Evolutionary conservation across 805 yeast genomes (phyloP), one percentile per base, ranked within the genome.

Genomic region (Metschnikowia borealis): DNA sequence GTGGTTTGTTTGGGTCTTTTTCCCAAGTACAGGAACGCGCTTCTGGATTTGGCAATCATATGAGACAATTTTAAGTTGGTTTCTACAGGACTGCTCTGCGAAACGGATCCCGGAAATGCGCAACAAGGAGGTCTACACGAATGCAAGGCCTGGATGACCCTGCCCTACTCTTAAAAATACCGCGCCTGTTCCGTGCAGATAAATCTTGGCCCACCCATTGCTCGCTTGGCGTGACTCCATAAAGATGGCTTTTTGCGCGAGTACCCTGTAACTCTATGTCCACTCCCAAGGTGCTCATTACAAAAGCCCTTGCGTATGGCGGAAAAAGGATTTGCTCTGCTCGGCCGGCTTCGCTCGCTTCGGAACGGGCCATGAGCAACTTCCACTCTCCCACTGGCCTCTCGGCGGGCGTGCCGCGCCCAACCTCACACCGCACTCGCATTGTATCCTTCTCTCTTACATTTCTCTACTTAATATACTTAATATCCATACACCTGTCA

Each of bases 11-110:
- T 21, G 20, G 31, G 45, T 29, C 23, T 6, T 33, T 34, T 33
- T 17, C 17, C 31, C 7, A 6, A 33, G 21, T 42, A 42, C 45
- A 42, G 45, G 45, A 42, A 34, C 45, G 45, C 45, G 45, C 45
- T 42, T 42, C 45, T 21, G 21, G 38, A 32, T 42, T 42, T n/a
- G 45, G 45, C 45, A 42, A 42, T 42, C 45, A 15, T 42, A 33
- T 42, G 45, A 42, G 45, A 42, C 45, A 42, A 33, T 42, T 32
- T 7, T n/a, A 14, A 4, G 8, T 15, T 18, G 44, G 13, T 41
- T 41, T 31, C 18, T 40, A 31, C 45, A 41, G 45, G 38, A 33
- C 31, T 21, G 45, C 38, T 15, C 20, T 33, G 31, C 38, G 31
- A 42, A 42, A 39, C 43, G 45, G 26, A 34, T 42, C 18, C 21